A percentile compares a stretch with the other conserved stretches of the same genome.
phyloP scores from a whole-genome alignment of 164 flowering plant genomes.

The Vitis rotundifolia region DNA sequence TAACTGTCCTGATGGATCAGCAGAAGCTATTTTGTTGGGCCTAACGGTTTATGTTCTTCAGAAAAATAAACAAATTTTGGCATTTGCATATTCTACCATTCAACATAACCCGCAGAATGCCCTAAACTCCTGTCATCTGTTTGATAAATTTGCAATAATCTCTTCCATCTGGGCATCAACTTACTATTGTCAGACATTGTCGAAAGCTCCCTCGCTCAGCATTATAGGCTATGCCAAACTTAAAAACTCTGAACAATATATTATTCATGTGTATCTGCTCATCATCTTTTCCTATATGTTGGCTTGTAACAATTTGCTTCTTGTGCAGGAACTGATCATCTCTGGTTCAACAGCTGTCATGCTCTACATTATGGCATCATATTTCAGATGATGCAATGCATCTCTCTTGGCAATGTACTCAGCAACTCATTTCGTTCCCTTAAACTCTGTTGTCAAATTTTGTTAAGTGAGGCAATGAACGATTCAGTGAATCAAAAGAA shows the following conservation, averaged over 20 bases:
- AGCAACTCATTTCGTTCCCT: constrained; percentile 5
- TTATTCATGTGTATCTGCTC: too few relatives aligned
- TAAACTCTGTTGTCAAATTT: constrained; percentile 25
- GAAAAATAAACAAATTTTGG: neutral
- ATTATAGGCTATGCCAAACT: neutral
- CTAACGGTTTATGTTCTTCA: too few relatives aligned
- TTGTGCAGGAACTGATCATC: constrained; percentile 67
- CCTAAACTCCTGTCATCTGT: neutral
- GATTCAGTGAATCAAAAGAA: neutral
- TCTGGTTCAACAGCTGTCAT: constrained; percentile 54
- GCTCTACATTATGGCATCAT: constrained; percentile 67
- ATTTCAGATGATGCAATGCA: constrained; percentile 46
- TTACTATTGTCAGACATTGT: too few relatives aligned
- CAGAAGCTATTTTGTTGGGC: too few relatives aligned
- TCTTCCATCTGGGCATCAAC: too few relatives aligned
- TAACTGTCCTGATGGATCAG: too few relatives aligned
- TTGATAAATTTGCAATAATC: too few relatives aligned
- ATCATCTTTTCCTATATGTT: too few relatives aligned
- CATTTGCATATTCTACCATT: neutral
- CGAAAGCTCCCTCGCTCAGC: too few relatives aligned
- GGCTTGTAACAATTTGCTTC: neutral
- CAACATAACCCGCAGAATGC: neutral
- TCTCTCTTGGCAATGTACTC: neutral
- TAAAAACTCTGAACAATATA: too few relatives aligned
- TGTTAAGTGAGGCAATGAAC: constrained; percentile 6